phyloP scores from a whole-genome alignment of 1,284 basidiomycete genomes.

The Moniliella sp. region DNA sequence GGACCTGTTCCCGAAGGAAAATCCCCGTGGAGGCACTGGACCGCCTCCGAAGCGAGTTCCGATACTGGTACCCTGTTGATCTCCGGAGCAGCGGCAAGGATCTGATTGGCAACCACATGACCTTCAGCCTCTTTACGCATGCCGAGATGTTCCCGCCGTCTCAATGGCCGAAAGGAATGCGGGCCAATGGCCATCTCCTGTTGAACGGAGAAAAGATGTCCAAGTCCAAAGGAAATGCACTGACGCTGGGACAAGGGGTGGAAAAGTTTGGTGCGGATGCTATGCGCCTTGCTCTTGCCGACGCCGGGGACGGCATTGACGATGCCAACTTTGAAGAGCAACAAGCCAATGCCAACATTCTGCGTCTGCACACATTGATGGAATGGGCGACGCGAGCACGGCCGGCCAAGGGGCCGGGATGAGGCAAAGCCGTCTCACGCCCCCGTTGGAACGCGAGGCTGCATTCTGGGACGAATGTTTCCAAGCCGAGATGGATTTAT shows the following conservation, averaged over 20 bases:
- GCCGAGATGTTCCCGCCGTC: conserved; percentile 77
- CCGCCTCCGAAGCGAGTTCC: conserved; percentile 67
- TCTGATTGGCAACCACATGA: conserved; percentile 82
- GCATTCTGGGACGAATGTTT: too few species aligned
- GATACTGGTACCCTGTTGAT: conserved; percentile 96
- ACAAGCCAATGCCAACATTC: conserved; percentile 86
- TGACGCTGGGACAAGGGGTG: conserved; percentile 24
- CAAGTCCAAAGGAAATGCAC: conserved; percentile 58
- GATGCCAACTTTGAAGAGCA: conserved; percentile 98
- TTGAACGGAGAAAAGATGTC: conserved; percentile 97
- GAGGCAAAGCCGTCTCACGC: too few species aligned
- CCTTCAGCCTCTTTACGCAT: conserved; percentile 84
- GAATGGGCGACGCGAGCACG: conserved; percentile 79
- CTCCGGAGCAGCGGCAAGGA: conserved; percentile 97
- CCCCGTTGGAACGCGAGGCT: too few species aligned
- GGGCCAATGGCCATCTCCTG: conserved; percentile 88
- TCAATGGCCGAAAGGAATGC: conserved; percentile 76
- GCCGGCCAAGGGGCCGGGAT: too few species aligned
- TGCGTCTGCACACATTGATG: conserved; percentile 73
- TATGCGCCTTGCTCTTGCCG: conserved; percentile 71
- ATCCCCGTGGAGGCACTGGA: conserved; percentile 58
- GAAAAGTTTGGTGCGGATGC: conserved; percentile 70
- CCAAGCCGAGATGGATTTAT: too few species aligned
- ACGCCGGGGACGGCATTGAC: conserved; percentile 88
- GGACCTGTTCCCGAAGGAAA: conserved; percentile 48